Percentiles rank a stretch among this genome's conserved stretches.
phyloP scores from a whole-genome alignment of 2,329 filamentous ascomycete species.

The Ceratocystis diversiconidia region DNA sequence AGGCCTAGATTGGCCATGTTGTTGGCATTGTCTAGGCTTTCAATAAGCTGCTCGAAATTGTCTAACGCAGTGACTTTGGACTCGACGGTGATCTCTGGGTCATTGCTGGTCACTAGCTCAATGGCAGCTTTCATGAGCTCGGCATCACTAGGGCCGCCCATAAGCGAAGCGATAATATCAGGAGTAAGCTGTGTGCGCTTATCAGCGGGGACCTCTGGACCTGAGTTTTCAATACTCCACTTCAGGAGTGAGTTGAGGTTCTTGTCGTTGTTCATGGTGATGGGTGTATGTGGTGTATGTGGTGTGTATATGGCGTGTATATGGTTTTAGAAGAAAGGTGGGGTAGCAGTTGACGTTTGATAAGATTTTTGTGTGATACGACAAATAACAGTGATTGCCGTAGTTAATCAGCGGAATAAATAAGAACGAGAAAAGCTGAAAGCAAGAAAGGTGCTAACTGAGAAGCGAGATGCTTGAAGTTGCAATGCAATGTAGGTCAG shows the following conservation, averaged over 20 bases:
- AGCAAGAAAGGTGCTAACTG: background rate
- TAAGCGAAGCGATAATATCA: slow-evolving; percentile 56
- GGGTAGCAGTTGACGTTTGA: slow-evolving; percentile 10
- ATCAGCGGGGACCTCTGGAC: slow-evolving; percentile 24
- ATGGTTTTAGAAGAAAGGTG: slow-evolving; percentile 1
- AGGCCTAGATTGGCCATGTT: slow-evolving; percentile 67
- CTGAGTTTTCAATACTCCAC: slow-evolving; percentile 50
- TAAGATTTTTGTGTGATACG: background rate
- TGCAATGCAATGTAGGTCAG: background rate
- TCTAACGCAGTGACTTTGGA: slow-evolving; percentile 76
- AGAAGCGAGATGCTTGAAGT: background rate
- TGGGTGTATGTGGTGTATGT: background rate
- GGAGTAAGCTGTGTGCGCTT: slow-evolving; percentile 42
- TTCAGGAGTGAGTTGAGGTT: slow-evolving; percentile 63
- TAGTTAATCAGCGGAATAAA: background rate
- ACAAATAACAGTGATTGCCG: background rate
- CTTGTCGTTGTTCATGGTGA: slow-evolving; percentile 28
- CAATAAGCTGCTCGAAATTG: slow-evolving; percentile 87
- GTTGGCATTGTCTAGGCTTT: slow-evolving; percentile 92
- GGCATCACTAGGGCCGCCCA: slow-evolving; percentile 79
- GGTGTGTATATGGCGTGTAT: too few relatives aligned
- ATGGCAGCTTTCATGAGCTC: slow-evolving; percentile 84
- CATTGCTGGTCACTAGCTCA: slow-evolving; percentile 51
- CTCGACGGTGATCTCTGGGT: slow-evolving; percentile 51
- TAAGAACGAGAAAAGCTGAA: too few relatives aligned